Percentiles rank a stretch among this genome's conserved stretches.
phyloP scores from a whole-genome alignment of 2,329 filamentous ascomycete species.

The Neopestalotiopsis clavispora region DNA sequence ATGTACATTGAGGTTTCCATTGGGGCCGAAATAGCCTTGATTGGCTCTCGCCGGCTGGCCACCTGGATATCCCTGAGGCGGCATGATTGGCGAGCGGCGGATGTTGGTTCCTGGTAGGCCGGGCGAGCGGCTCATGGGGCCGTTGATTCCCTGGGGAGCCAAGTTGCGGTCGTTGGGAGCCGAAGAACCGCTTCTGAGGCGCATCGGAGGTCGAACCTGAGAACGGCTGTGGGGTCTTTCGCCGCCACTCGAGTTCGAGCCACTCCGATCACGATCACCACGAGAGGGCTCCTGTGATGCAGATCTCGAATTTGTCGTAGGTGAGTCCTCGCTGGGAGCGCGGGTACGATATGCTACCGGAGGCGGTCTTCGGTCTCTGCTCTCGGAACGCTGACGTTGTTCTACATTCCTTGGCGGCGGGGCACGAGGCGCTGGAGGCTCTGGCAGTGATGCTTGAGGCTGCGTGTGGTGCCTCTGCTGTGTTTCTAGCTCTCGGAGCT shows the following conservation, averaged over 20 bases:
- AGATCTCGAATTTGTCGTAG: slow-evolving; percentile 30
- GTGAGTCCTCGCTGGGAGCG: slow-evolving; percentile 48
- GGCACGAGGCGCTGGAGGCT: slow-evolving; percentile 26
- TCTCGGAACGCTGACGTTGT: slow-evolving; percentile 41
- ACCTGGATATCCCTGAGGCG: slow-evolving; percentile 45
- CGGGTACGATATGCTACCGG: slow-evolving; percentile 51
- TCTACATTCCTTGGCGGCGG: slow-evolving; percentile 30
- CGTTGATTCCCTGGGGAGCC: slow-evolving; percentile 32
- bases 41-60: slow-evolving; percentile 30
- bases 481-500: slow-evolving; percentile 57
- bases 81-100: slow-evolving; percentile 52
- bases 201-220: slow-evolving; percentile 38
- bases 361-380: slow-evolving; percentile 50
- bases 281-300: slow-evolving; percentile 33
- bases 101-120: slow-evolving; percentile 55
- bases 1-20: slow-evolving; percentile 40
- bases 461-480: slow-evolving; percentile 46
- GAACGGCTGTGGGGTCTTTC: slow-evolving; percentile 34
- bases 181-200: slow-evolving; percentile 43
- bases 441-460: slow-evolving; percentile 26
- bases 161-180: slow-evolving; percentile 43
- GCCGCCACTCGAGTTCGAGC: slow-evolving; percentile 59
- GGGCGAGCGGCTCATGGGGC: slow-evolving; percentile 46
- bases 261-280: slow-evolving; percentile 56
- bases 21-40: slow-evolving; percentile 29